A percentile compares a stretch with the other conserved stretches of the same genome.
These are phyloP conservation scores for Ormosia emarginata DNA, from an alignment of 306 rosid species.

Conservation along the genomic window DNA sequence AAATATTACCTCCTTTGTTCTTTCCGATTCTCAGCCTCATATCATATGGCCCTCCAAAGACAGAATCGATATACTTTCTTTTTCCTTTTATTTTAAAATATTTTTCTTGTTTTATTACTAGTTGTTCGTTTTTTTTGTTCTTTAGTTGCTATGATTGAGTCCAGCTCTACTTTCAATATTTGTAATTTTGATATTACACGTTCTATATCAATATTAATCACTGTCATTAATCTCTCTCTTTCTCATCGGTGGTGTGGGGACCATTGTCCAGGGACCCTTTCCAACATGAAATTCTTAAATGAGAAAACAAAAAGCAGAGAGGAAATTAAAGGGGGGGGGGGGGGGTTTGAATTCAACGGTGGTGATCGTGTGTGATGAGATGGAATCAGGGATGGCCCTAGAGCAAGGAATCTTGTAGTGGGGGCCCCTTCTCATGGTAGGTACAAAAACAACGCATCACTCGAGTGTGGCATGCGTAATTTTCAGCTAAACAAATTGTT, in stretches of 20 bases:
- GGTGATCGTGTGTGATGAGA: constrained; percentile 21
- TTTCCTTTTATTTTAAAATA: neutral
- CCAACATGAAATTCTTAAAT: constrained; percentile 13
- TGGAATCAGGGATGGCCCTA: constrained; percentile 32
- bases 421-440: constrained; percentile 33
- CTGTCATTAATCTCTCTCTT: neutral
- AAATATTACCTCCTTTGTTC: constrained; percentile 24
- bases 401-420: constrained; percentile 35
- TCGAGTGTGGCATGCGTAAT: constrained; percentile 29
- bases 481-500: constrained; percentile 7
- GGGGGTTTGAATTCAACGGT: constrained; percentile 29
- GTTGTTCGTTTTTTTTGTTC: neutral
- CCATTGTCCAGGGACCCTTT: constrained; percentile 8
- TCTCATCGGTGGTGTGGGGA: constrained; percentile 25
- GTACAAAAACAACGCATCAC: constrained; percentile 36
- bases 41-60: constrained; percentile 14
- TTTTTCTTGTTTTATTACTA: neutral
- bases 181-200: neutral
- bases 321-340: neutral
- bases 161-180: constrained; percentile 28
- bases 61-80: neutral
- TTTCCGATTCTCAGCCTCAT: neutral
- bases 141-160: constrained; percentile 28
- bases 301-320: neutral
- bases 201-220: constrained; percentile 18